Evolutionary conservation across 495 filamentous ascomycete species (phyloP), one percentile per base, ranked within the genome.

Genomic region (Hamigera avellanea): DNA sequence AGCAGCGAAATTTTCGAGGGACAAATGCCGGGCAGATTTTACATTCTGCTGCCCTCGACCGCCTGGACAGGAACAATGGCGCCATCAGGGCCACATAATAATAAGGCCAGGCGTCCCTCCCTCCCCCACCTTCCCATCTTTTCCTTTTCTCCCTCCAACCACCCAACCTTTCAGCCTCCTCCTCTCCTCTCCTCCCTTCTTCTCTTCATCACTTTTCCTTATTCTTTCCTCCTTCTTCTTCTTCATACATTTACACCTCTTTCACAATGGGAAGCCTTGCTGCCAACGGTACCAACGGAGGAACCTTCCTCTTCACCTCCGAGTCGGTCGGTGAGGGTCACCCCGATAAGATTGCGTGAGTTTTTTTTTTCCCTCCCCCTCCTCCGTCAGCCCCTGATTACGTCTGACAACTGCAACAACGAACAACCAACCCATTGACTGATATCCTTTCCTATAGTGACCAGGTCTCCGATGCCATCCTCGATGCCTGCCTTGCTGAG

Each of bases 251-350:
- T 39, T 49, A 41, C 41, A 41, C 38, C 36, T 46, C 48, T 42
- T 34, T 56, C 67, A 76, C 56, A 68, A 83, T 82, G 76, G 72
- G 70, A 60, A 61, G 53, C 43, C 45, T 65, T 35, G 50, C 71
- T 49, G n/a, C n/a, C n/a, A 78, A 74, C 64, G 61, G 62, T 32
- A 64, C 68, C 49, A 72, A 76, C 45, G 50, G 70, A 49, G 79
- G 75, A 44, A 91, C 84, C 49, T 96, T 95, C 74, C 79, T 95
- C 49, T 98, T 98, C 81, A 98, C 89, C 63, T 98, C 89, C 63
- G 91, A 98, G 68, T 95, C 87, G 27, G 91, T 98, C 52, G 89
- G 89, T 56, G 87, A 95, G 71, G 91, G 91, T 45, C 88, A 95
- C 71, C 86, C 88, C 44, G 88, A 95, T 68, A 94, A 95, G 79